Conservation (phyloP, 2,329 filamentous ascomycete genomes). For the Rhynchosporium agropyri region DNA sequence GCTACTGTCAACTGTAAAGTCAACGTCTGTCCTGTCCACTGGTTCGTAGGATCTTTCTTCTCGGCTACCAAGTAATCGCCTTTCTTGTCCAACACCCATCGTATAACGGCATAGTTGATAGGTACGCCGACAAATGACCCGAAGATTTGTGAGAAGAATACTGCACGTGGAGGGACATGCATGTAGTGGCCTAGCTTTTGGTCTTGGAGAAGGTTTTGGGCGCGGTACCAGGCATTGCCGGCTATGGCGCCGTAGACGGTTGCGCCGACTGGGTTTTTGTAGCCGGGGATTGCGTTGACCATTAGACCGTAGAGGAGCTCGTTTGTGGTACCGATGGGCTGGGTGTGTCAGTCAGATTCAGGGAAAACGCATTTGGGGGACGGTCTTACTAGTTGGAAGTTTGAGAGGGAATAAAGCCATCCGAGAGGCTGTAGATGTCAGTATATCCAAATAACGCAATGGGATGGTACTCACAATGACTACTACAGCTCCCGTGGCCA, state of each 20-base stretch:
- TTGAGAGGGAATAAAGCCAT: slow-evolving; percentile 63
- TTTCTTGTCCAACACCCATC: slow-evolving; percentile 61
- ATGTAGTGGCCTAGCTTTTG: slow-evolving; percentile 68
- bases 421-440: slow-evolving; percentile 49
- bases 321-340: slow-evolving; percentile 60
- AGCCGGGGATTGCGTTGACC: slow-evolving; percentile 53
- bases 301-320: slow-evolving; percentile 63
- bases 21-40: slow-evolving; percentile 62
- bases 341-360: slow-evolving; percentile 30
- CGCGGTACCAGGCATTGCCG: slow-evolving; percentile 63
- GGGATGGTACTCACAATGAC: slow-evolving; percentile 45
- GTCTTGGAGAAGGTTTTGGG: slow-evolving; percentile 61
- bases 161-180: slow-evolving; percentile 59
- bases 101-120: slow-evolving; percentile 62
- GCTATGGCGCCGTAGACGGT: slow-evolving; percentile 61
- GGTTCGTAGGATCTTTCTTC: slow-evolving; percentile 56
- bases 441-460: neutral
- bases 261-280: slow-evolving; percentile 61
- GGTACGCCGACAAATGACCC: slow-evolving; percentile 61
- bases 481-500: slow-evolving; percentile 56
- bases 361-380: too few species aligned
- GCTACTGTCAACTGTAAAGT: slow-evolving; percentile 55
- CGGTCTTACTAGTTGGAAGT: slow-evolving; percentile 47
- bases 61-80: slow-evolving; percentile 55
- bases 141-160: slow-evolving; percentile 64